phyloP scores from a whole-genome alignment of 345 rosid species.

The Corchorus olitorius region DNA sequence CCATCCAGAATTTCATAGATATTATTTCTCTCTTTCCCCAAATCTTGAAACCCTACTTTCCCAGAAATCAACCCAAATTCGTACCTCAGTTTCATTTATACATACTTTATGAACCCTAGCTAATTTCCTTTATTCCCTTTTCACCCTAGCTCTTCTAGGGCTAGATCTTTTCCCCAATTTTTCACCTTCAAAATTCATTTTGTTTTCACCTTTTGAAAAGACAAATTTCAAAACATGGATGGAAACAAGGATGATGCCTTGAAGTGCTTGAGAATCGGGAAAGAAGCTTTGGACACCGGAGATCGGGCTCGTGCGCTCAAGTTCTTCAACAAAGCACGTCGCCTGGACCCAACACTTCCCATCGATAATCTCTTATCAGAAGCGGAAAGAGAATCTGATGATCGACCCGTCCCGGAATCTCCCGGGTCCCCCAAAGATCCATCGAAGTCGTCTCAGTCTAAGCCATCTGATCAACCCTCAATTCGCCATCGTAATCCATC shows the following conservation, averaged over 20 bases:
- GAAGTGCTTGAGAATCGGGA: conserved; percentile 80
- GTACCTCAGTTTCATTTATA: neutral
- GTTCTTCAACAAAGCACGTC: conserved; percentile 85
- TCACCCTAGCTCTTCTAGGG: neutral
- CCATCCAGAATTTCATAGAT: neutral
- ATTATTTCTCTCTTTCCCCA: neutral
- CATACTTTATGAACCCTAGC: neutral
- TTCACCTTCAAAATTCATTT: neutral
- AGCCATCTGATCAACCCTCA: conserved; percentile 51
- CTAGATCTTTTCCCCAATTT: neutral
- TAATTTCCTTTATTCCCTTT: neutral
- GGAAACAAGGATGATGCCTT: conserved; percentile 95
- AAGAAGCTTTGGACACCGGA: conserved; percentile 69
- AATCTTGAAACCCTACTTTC: neutral
- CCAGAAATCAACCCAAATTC: neutral
- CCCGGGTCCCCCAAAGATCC: conserved; percentile 33
- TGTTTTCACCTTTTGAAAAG: neutral
- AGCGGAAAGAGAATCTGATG: conserved; percentile 34
- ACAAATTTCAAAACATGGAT: conserved; percentile 51
- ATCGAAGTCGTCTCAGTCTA: conserved; percentile 17
- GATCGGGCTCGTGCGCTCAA: conserved; percentile 80
- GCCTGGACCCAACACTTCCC: conserved; percentile 76
- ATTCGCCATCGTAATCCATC: conserved; percentile 57
- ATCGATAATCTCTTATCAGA: conserved; percentile 62
- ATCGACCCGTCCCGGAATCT: conserved; percentile 18